These are phyloP conservation scores for Mortierella sp. DNA, from an alignment of 371 early-diverging fungal genomes.

Conservation along the genomic window DNA sequence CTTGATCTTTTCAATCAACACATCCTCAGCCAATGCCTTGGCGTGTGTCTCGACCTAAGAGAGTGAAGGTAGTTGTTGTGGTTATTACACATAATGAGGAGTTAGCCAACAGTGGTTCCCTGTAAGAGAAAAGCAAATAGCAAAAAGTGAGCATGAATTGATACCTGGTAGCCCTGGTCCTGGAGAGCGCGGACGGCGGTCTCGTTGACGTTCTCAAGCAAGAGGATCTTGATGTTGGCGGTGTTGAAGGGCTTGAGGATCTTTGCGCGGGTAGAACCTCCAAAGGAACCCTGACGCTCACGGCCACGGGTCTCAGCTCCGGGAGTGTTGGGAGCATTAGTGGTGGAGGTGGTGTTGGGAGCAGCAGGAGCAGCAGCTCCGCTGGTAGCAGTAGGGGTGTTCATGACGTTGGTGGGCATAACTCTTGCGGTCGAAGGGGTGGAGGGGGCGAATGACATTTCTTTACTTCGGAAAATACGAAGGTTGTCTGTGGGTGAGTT, in stretches of 20 bases:
- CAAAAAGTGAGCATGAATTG: not conserved
- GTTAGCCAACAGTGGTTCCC: not conserved
- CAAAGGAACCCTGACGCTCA: slow-evolving; percentile 48
- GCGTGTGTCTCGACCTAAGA: slow-evolving; percentile 86
- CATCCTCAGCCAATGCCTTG: slow-evolving; percentile 90
- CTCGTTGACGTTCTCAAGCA: slow-evolving; percentile 93
- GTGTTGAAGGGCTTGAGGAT: slow-evolving; percentile 78
- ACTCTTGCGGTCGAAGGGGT: slow-evolving; percentile 30
- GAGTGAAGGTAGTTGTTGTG: not conserved
- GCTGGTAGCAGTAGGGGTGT: slow-evolving; percentile 8
- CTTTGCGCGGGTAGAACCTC: slow-evolving; percentile 59
- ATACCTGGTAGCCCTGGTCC: slow-evolving; percentile 93
- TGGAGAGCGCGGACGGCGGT: slow-evolving; percentile 87
- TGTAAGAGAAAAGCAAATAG: not conserved
- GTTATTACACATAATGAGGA: not conserved
- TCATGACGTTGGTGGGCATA: slow-evolving; percentile 26
- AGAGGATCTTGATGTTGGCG: slow-evolving; percentile 82
- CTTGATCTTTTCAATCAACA: slow-evolving; percentile 91
- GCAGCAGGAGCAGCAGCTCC: not conserved
- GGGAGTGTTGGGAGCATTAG: slow-evolving; percentile 7
- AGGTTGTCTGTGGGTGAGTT: not conserved
- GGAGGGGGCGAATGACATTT: slow-evolving; percentile 8
- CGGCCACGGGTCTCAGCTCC: slow-evolving; percentile 13
- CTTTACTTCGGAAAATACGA: not conserved
- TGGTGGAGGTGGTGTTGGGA: not conserved